Evolutionary conservation across 768 basidiomycete species (phyloP).

Genomic region (Butyriboletus loyo): DNA sequence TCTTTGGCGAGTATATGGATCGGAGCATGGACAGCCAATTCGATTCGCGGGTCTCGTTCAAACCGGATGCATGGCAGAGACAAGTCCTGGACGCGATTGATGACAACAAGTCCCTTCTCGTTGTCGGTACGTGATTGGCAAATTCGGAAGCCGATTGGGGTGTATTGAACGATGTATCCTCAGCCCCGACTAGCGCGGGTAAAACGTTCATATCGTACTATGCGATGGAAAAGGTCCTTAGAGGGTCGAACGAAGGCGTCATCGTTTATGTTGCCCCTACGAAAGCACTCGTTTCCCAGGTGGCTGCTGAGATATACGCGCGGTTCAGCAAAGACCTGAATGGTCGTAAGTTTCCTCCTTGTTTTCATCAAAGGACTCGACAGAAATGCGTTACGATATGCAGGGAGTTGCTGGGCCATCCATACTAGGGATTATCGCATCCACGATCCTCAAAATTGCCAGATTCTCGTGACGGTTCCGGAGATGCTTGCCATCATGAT

Average conservation of each 20-base stretch:
- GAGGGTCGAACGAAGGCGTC: slow-evolving; percentile 62
- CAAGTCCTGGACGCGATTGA: slow-evolving; percentile 65
- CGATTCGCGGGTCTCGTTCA: slow-evolving; percentile 58
- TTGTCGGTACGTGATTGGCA: slow-evolving; percentile 46
- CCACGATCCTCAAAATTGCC: slow-evolving; percentile 62
- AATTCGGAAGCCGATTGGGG: background rate
- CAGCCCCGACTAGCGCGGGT: slow-evolving; percentile 69
- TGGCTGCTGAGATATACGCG: slow-evolving; percentile 72
- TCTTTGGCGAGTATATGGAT: slow-evolving; percentile 72
- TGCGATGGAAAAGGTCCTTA: slow-evolving; percentile 68
- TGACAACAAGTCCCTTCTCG: slow-evolving; percentile 54
- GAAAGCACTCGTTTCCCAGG: slow-evolving; percentile 69
- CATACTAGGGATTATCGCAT: slow-evolving; percentile 64
- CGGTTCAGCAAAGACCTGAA: slow-evolving; percentile 57
- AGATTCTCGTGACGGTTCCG: slow-evolving; percentile 73
- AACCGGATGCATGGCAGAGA: slow-evolving; percentile 71
- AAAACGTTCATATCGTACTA: slow-evolving; percentile 79
- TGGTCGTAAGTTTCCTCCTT: slow-evolving; percentile 35
- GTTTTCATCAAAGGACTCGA: background rate
- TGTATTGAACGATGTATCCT: background rate
- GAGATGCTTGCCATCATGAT: slow-evolving; percentile 69
- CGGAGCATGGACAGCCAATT: slow-evolving; percentile 61
- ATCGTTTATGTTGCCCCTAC: slow-evolving; percentile 74
- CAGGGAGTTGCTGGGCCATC: slow-evolving; percentile 62
- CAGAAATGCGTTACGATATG: background rate